Conservation (phyloP, 2,329 filamentous ascomycete species). For the Trichophyton mentagrophytes region DNA sequence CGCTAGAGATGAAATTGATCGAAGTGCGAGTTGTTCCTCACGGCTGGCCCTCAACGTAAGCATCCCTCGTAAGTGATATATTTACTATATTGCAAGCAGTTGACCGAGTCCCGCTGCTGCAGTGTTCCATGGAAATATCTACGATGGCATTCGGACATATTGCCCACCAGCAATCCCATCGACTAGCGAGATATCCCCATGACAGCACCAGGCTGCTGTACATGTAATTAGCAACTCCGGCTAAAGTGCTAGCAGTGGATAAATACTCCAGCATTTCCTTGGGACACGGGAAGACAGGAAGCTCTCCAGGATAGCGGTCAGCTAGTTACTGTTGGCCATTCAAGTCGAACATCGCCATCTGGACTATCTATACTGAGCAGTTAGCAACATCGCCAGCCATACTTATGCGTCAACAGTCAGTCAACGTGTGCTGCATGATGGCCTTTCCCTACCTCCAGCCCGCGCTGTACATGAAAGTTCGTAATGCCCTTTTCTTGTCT, state of each 20-base stretch:
- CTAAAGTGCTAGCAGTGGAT: not conserved
- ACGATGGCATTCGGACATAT: conserved; percentile 1
- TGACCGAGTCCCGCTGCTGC: not conserved
- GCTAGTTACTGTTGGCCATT: not conserved
- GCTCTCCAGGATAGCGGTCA: not conserved
- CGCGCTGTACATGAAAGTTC: not conserved
- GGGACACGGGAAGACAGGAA: not conserved
- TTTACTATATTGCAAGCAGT: not conserved
- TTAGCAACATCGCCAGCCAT: not conserved
- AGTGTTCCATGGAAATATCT: not conserved
- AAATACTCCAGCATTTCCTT: not conserved
- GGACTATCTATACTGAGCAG: not conserved
- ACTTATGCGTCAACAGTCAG: too few species aligned
- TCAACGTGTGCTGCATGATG: not conserved
- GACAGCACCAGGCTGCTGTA: not conserved
- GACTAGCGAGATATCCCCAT: not conserved
- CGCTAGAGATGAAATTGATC: not conserved
- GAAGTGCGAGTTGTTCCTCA: not conserved
- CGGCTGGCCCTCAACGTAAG: not conserved
- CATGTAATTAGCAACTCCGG: not conserved
- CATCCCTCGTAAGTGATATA: not conserved
- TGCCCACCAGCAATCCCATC: not conserved
- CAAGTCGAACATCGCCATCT: not conserved
- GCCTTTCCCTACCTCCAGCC: conserved; percentile 1
- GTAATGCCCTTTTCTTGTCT: not conserved